These are phyloP conservation scores for Auriscalpium orientale DNA, from an alignment of 768 basidiomycete species.

Conservation along the genomic window DNA sequence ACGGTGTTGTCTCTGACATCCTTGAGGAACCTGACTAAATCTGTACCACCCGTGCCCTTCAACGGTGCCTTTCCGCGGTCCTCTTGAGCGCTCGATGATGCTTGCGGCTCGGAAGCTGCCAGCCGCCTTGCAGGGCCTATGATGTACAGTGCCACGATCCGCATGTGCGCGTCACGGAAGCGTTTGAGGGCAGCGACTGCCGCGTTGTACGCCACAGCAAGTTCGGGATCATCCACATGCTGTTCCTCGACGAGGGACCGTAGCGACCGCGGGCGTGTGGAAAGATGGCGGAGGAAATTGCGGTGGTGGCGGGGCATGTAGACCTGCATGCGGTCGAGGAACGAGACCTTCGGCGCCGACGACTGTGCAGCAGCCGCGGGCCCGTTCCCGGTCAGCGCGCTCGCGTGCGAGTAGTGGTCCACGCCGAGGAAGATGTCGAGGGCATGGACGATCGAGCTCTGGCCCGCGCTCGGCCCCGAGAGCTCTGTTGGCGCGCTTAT, in stretches of 20 bases:
- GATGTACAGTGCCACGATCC: slow-evolving; percentile 50
- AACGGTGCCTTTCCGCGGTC: slow-evolving; percentile 18
- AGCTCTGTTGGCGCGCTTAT: slow-evolving; percentile 31
- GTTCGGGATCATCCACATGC: slow-evolving; percentile 9
- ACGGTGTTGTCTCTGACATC: slow-evolving; percentile 44
- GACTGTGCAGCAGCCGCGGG: neutral
- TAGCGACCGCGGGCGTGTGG: slow-evolving; percentile 38
- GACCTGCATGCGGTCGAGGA: slow-evolving; percentile 46
- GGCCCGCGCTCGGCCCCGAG: slow-evolving; percentile 54
- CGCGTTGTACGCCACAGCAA: slow-evolving; percentile 38
- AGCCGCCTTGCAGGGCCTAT: slow-evolving; percentile 39
- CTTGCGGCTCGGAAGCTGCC: slow-evolving; percentile 5
- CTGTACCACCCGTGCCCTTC: slow-evolving; percentile 52
- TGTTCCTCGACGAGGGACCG: slow-evolving; percentile 33
- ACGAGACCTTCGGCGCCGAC: slow-evolving; percentile 16
- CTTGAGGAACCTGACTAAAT: slow-evolving; percentile 49
- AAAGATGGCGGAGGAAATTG: slow-evolving; percentile 46
- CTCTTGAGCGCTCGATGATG: neutral
- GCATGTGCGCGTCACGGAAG: slow-evolving; percentile 52
- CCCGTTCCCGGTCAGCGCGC: slow-evolving; percentile 4
- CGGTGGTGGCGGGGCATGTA: slow-evolving; percentile 62
- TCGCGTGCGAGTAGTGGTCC: slow-evolving; percentile 31
- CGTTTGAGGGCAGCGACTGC: slow-evolving; percentile 43
- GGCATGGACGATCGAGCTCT: slow-evolving; percentile 52
- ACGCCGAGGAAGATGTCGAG: slow-evolving; percentile 47